phyloP scores from a whole-genome alignment of 2,329 filamentous ascomycete species.

The Ceratocystis destructans region DNA sequence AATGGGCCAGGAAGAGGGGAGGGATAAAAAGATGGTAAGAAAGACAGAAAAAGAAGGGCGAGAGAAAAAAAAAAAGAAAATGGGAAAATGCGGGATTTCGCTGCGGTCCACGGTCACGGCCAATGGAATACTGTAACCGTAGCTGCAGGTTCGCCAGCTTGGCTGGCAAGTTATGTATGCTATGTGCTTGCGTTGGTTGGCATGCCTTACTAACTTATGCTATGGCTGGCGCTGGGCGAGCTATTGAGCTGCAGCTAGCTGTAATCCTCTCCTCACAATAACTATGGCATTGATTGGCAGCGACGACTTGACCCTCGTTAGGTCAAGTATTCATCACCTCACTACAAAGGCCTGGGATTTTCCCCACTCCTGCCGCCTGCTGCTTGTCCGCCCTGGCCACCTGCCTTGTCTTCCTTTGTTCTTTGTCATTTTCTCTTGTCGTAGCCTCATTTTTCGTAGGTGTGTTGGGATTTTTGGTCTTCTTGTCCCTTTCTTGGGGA shows the following conservation, averaged over 20 bases:
- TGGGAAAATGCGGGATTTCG: constrained; percentile 2
- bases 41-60: neutral
- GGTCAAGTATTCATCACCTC: neutral
- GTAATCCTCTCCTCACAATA: neutral
- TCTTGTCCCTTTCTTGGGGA: neutral
- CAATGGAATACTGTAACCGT: neutral
- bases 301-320: neutral
- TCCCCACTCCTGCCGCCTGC: neutral
- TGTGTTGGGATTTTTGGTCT: neutral
- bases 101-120: neutral
- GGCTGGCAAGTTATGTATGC: neutral
- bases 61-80: neutral
- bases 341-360: neutral
- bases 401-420: neutral
- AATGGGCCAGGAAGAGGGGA: constrained; percentile 2
- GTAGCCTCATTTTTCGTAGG: neutral
- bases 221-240: neutral
- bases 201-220: neutral
- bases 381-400: neutral
- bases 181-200: neutral
- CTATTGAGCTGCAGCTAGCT: neutral
- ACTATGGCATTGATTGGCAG: neutral
- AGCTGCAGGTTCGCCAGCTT: neutral
- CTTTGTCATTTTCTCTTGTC: neutral
- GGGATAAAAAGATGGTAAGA: constrained; percentile 5